Percentiles rank a stretch among this genome's conserved stretches.
Evolutionary conservation across 2,329 filamentous ascomycete genomes (phyloP).

Genomic region (Monosporascus sp.): DNA sequence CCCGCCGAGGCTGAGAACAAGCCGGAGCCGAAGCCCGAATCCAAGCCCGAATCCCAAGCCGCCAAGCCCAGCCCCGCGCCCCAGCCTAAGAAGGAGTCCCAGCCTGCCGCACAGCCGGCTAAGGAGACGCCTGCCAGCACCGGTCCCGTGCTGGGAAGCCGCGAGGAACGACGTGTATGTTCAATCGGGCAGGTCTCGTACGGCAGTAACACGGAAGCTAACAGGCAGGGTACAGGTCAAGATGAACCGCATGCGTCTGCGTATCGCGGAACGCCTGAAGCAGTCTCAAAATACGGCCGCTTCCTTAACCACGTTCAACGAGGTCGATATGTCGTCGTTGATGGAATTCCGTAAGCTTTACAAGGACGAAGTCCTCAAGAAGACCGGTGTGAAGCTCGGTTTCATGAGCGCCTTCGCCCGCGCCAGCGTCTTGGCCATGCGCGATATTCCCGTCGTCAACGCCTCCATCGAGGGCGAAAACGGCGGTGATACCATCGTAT

Average conservation of each 20-base stretch:
- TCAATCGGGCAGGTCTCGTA: conserved; percentile 8
- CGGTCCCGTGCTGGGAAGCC: conserved; percentile 56
- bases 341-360: conserved; percentile 97
- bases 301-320: conserved; percentile 96
- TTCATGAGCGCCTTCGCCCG: conserved; percentile 98
- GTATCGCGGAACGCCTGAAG: conserved; percentile 96
- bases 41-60: conserved; percentile 34
- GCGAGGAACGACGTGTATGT: conserved; percentile 81
- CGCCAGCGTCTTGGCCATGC: conserved; percentile 86
- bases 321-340: conserved; percentile 96
- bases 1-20: conserved; percentile 33
- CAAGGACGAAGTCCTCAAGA: conserved; percentile 95
- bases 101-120: conserved; percentile 31
- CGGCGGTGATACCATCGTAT: conserved; percentile 95
- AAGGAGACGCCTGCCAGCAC: conserved; percentile 34
- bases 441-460: conserved; percentile 89
- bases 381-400: conserved; percentile 94
- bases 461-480: conserved; percentile 95
- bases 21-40: conserved; percentile 40
- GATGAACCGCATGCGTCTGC: conserved; percentile 99
- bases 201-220: neutral
- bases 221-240: conserved; percentile 65
- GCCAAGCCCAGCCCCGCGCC: conserved; percentile 28
- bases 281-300: conserved; percentile 98
- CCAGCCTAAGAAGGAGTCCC: conserved; percentile 35